Evolutionary conservation across 164 flowering plant genomes (phyloP).

Genomic region (Aristolochia fimbriata): DNA sequence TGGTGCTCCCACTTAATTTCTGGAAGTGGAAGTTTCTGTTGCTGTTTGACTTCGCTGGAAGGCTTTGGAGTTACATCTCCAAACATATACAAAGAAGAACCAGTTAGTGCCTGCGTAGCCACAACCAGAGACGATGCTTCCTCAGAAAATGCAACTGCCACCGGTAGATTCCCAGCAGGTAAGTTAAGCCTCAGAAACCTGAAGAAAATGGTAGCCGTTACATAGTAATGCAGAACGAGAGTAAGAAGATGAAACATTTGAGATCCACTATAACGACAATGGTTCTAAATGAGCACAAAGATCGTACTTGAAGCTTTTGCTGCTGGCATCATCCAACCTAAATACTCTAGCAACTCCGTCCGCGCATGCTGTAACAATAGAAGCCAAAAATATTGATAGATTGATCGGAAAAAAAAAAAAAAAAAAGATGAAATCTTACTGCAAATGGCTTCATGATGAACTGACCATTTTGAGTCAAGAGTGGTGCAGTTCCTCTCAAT

Average conservation of each 20-base stretch:
- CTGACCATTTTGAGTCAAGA: background rate
- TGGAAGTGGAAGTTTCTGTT: constrained; percentile 68
- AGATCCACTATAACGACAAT: background rate
- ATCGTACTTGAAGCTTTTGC: constrained; percentile 90
- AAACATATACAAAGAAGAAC: constrained; percentile 76
- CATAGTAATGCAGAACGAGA: background rate
- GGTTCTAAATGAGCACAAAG: constrained; percentile 1
- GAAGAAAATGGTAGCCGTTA: constrained; percentile 6
- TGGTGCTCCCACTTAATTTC: constrained; percentile 91
- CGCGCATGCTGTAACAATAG: constrained; percentile 57
- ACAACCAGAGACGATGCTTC: constrained; percentile 69
- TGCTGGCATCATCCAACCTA: constrained; percentile 80
- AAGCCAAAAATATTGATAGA: background rate
- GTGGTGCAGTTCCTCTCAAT: no score
- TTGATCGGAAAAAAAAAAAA: background rate
- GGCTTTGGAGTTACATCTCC: constrained; percentile 55
- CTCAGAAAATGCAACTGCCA: constrained; percentile 68
- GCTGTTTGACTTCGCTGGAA: constrained; percentile 37
- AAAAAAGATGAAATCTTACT: background rate
- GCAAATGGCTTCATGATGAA: background rate
- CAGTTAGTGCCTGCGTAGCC: constrained; percentile 67
- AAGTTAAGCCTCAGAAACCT: constrained; percentile 82
- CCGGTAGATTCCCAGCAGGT: constrained; percentile 87
- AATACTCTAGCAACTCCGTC: constrained; percentile 88
- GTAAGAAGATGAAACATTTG: background rate